Conservation (phyloP, 192 early-diverging fungal species). For the Backusella circina region DNA sequence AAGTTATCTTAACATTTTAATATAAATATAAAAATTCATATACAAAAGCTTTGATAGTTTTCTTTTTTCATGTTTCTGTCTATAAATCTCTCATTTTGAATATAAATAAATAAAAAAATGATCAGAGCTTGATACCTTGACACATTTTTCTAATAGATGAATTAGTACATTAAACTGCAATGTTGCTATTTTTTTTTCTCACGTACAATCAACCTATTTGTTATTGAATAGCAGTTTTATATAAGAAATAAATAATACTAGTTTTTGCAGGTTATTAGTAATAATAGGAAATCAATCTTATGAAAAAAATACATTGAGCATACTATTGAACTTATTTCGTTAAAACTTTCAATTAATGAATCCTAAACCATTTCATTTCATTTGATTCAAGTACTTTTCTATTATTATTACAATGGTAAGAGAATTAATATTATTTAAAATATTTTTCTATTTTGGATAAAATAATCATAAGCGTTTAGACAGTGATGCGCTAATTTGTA, state of each 20-base stretch:
- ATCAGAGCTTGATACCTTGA: not conserved
- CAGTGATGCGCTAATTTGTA: not conserved
- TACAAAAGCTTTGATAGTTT: not conserved
- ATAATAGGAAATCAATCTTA: not conserved
- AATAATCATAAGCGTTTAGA: not conserved
- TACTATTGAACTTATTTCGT: not conserved
- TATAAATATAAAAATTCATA: not conserved
- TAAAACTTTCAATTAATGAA: not conserved
- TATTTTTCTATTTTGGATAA: not conserved
- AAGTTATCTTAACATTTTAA: conserved; percentile 4
- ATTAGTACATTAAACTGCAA: not conserved
- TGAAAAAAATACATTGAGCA: not conserved
- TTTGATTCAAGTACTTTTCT: not conserved
- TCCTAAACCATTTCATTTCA: not conserved
- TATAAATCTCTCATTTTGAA: not conserved
- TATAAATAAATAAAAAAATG: not conserved
- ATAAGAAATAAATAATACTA: not conserved
- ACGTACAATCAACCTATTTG: not conserved
- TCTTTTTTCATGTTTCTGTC: not conserved
- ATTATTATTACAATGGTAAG: not conserved
- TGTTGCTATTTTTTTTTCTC: not conserved
- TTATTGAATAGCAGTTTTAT: not conserved
- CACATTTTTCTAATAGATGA: not conserved
- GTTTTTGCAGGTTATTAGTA: not conserved
- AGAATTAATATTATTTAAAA: not conserved